Evolutionary conservation across 1,284 basidiomycete species (phyloP).

Genomic region (Rhodotorula sp.): DNA sequence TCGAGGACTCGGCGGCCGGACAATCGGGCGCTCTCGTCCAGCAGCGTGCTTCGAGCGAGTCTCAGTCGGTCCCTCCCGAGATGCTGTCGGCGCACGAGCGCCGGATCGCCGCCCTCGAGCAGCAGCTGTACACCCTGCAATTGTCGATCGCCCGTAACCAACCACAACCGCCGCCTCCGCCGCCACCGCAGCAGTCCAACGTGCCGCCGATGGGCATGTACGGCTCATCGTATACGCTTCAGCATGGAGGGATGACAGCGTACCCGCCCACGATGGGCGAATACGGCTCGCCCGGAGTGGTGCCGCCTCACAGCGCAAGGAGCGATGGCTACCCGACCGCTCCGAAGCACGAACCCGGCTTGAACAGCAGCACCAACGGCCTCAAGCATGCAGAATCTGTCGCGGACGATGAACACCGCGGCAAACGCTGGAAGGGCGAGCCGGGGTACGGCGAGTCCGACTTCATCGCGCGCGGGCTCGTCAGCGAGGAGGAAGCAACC

Average conservation of each 20-base stretch:
- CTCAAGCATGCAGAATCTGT: not conserved
- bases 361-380: not conserved
- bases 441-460: conserved; percentile 4
- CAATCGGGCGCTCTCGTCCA: not conserved
- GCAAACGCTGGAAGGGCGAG: conserved; percentile 35
- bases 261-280: not conserved
- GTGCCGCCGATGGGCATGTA: not conserved
- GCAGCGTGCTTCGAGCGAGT: not conserved
- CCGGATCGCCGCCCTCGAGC: conserved; percentile 33
- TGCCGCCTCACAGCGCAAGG: not conserved
- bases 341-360: conserved; percentile 20
- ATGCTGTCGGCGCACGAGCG: conserved; percentile 28
- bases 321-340: not conserved
- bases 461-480: conserved; percentile 32
- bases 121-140: conserved; percentile 34
- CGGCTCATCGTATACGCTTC: not conserved
- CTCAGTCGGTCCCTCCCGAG: not conserved
- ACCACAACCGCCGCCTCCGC: conserved; percentile 1
- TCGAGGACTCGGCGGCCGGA: conserved; percentile 16
- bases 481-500: conserved; percentile 33
- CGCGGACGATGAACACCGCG: conserved; percentile 2
- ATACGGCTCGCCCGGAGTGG: not conserved
- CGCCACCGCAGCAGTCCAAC: conserved; percentile 3
- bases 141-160: conserved; percentile 7
- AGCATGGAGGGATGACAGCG: not conserved